Conservation (phyloP, 83 land plant species). For the Picea mariana region DNA sequence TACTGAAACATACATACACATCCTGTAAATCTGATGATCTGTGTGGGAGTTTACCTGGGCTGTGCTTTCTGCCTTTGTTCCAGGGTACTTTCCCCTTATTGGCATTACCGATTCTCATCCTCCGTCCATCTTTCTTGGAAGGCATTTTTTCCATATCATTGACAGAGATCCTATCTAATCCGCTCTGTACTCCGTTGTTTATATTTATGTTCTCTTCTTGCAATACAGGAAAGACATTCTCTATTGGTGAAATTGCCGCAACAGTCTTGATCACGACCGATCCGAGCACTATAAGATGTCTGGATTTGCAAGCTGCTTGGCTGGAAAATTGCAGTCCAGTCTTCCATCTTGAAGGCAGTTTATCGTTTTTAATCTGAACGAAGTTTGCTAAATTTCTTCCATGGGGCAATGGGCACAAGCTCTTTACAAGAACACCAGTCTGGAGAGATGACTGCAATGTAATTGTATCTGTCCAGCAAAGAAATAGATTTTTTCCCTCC, state of each 20-base stretch:
- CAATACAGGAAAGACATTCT: slow-evolving; percentile 21
- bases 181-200: too few relatives aligned
- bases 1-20: neutral
- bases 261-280: neutral
- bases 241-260: neutral
- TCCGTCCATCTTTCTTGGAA: slow-evolving; percentile 33
- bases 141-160: neutral
- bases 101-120: slow-evolving; percentile 46
- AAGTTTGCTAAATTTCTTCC: slow-evolving; percentile 14
- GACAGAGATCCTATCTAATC: neutral
- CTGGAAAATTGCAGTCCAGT: slow-evolving; percentile 8
- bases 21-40: neutral
- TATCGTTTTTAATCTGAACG: slow-evolving; percentile 14
- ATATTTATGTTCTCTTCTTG: neutral
- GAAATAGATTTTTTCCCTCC: too few relatives aligned
- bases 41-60: slow-evolving; percentile 30
- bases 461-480: slow-evolving; percentile 35
- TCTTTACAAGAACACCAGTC: slow-evolving; percentile 1
- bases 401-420: slow-evolving; percentile 17
- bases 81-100: slow-evolving; percentile 63
- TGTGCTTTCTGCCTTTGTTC: slow-evolving; percentile 64
- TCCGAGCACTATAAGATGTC: neutral
- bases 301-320: neutral
- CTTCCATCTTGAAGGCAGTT: slow-evolving; percentile 23
- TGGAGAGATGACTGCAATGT: slow-evolving; percentile 29